Conservation (phyloP, 2,329 filamentous ascomycete species). For the Tolypocladium tundrense region DNA sequence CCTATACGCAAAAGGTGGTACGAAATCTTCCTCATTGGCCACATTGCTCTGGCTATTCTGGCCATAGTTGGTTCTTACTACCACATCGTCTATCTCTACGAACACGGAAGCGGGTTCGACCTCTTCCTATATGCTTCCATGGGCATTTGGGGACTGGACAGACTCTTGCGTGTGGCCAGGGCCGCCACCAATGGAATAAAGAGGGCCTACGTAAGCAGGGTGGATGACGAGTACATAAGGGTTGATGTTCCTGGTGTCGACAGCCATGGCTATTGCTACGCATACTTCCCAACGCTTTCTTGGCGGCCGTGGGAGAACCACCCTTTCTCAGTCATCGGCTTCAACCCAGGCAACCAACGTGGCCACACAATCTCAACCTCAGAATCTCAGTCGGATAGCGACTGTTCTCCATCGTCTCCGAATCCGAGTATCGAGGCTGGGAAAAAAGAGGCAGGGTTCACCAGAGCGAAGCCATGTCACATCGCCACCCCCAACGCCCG, state of each 20-base stretch:
- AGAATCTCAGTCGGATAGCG: slow-evolving; percentile 6
- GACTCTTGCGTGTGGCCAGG: slow-evolving; percentile 10
- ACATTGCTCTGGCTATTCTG: slow-evolving; percentile 30
- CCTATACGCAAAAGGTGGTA: slow-evolving; percentile 26
- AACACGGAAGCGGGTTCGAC: slow-evolving; percentile 30
- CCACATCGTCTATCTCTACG: slow-evolving; percentile 26
- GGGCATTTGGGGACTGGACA: slow-evolving; percentile 18
- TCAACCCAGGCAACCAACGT: slow-evolving; percentile 2
- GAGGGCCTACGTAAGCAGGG: slow-evolving; percentile 14
- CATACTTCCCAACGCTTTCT: slow-evolving; percentile 18
- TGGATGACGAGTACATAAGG: slow-evolving; percentile 19
- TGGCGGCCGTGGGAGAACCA: slow-evolving; percentile 23
- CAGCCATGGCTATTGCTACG: slow-evolving; percentile 17
- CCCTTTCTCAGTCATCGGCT: slow-evolving; percentile 18
- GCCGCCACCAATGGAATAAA: slow-evolving; percentile 10
- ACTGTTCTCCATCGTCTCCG: not conserved
- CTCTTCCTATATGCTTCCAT: slow-evolving; percentile 18
- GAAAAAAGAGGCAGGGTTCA: not conserved
- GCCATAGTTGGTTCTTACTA: slow-evolving; percentile 31
- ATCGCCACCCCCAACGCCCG: not conserved
- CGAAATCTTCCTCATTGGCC: slow-evolving; percentile 32
- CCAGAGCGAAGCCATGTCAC: not conserved
- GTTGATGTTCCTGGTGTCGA: slow-evolving; percentile 16
- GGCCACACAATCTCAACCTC: not conserved
- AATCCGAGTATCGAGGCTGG: not conserved